phyloP scores from a whole-genome alignment of 2,329 filamentous ascomycete genomes.

The Grosmannia serpens region DNA sequence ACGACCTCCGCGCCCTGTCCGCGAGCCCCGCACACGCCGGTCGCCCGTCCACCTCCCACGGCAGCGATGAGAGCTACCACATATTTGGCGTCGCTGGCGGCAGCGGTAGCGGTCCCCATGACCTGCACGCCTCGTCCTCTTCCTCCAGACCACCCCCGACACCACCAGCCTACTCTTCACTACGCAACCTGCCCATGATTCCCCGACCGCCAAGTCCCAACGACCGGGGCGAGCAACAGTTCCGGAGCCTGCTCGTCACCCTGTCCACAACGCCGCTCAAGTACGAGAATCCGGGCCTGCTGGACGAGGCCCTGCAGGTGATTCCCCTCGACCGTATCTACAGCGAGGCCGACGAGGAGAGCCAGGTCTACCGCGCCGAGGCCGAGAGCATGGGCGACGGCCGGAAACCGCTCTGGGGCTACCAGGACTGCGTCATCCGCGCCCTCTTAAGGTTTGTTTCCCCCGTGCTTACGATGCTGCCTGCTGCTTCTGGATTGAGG shows the following conservation, averaged over 20 bases:
- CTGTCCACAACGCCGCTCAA: conserved; percentile 81
- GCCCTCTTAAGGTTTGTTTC: conserved; percentile 64
- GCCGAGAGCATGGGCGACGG: conserved; percentile 78
- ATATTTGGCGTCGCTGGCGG: background rate
- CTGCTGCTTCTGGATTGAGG: background rate
- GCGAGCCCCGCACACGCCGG: conserved; percentile 16
- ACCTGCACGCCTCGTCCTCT: background rate
- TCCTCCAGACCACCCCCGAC: conserved; percentile 17
- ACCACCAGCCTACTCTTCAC: conserved; percentile 35
- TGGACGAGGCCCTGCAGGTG: conserved; percentile 80
- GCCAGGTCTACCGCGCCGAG: conserved; percentile 74
- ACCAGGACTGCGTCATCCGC: conserved; percentile 91
- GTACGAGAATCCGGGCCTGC: conserved; percentile 89
- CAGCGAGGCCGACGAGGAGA: conserved; percentile 86
- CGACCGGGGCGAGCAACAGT: conserved; percentile 55
- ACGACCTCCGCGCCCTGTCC: conserved; percentile 32
- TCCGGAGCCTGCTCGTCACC: conserved; percentile 71
- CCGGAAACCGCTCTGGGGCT: conserved; percentile 80
- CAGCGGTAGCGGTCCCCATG: background rate
- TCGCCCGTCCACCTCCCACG: conserved; percentile 36
- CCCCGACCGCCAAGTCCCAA: conserved; percentile 63
- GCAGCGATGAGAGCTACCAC: conserved; percentile 17
- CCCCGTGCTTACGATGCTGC: background rate
- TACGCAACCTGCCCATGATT: conserved; percentile 40
- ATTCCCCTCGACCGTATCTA: conserved; percentile 90